phyloP scores from a whole-genome alignment of 2,329 filamentous ascomycete species.

The Setomelanomma holmii region DNA sequence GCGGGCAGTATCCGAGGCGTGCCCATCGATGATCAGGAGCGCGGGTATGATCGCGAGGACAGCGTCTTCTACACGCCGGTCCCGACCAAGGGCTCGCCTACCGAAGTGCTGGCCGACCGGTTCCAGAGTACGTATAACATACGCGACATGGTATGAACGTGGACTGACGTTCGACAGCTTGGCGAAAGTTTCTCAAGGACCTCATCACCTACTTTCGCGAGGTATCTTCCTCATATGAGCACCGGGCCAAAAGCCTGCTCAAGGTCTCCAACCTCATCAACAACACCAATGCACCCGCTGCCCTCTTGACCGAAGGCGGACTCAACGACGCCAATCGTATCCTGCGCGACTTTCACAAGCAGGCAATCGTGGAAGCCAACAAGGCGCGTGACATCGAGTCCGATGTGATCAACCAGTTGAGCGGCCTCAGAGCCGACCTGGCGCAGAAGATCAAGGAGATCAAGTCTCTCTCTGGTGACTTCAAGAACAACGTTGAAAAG shows the following conservation, averaged over 20 bases:
- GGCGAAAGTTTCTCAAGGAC: conserved; percentile 95
- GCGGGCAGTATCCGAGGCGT: conserved; percentile 88
- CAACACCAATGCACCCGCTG: conserved; percentile 75
- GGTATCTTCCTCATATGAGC: conserved; percentile 87
- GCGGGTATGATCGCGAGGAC: conserved; percentile 69
- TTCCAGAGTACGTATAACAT: conserved; percentile 75
- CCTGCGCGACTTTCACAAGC: conserved; percentile 81
- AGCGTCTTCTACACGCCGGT: conserved; percentile 91
- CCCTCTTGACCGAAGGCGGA: conserved; percentile 82
- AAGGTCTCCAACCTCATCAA: conserved; percentile 86
- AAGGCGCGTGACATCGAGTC: conserved; percentile 91
- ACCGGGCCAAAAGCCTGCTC: conserved; percentile 78
- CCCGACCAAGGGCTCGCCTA: conserved; percentile 85
- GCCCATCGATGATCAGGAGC: conserved; percentile 73
- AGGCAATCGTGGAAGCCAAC: conserved; percentile 78
- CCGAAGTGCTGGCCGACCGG: conserved; percentile 82
- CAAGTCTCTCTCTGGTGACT: conserved; percentile 89
- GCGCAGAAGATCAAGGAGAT: conserved; percentile 99
- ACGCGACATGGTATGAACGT: not conserved
- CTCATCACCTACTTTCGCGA: conserved; percentile 94
- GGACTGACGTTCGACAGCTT: conserved; percentile 65
- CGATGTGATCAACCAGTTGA: conserved; percentile 88
- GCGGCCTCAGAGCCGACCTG: conserved; percentile 84
- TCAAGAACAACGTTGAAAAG: conserved; percentile 95
- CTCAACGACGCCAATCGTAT: conserved; percentile 86